Percentiles rank a stretch among this genome's conserved stretches.
phyloP scores from a whole-genome alignment of 2,329 filamentous ascomycete species.

The Elsinoe fawcettii region DNA sequence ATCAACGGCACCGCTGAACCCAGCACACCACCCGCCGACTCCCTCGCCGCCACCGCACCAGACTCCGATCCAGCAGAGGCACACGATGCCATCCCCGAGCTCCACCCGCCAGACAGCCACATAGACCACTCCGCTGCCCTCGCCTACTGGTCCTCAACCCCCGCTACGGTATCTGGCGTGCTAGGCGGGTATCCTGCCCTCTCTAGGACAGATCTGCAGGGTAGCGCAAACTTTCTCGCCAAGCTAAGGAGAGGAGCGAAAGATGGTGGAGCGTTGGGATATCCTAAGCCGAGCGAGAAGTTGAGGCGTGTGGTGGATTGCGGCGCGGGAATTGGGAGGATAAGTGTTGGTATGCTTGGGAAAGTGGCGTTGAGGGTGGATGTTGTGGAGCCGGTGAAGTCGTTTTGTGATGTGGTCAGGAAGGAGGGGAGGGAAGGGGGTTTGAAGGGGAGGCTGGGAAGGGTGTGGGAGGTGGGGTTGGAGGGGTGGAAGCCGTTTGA shows the following conservation, averaged over 20 bases:
- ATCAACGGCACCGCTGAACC: neutral
- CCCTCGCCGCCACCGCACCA: neutral
- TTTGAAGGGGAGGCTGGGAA: conserved; percentile 39
- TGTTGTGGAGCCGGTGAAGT: conserved; percentile 73
- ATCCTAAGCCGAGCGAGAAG: conserved; percentile 23
- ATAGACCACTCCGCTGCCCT: conserved; percentile 39
- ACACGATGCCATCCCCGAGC: neutral
- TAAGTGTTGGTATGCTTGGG: conserved; percentile 70
- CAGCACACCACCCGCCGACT: conserved; percentile 8
- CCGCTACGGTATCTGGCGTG: conserved; percentile 61
- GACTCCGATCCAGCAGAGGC: neutral
- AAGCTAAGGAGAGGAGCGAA: conserved; percentile 48
- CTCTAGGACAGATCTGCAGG: conserved; percentile 62
- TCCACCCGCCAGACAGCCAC: conserved; percentile 32
- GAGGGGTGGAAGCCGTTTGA: conserved; percentile 54
- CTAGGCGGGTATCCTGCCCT: conserved; percentile 66
- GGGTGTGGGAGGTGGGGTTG: conserved; percentile 64
- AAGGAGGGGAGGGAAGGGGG: conserved; percentile 28
- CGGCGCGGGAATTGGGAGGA: conserved; percentile 68
- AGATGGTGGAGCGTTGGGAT: conserved; percentile 21
- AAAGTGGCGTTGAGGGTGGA: conserved; percentile 65
- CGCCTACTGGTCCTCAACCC: conserved; percentile 46
- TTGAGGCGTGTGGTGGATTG: conserved; percentile 48
- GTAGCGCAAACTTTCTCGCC: conserved; percentile 60
- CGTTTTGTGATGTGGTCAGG: conserved; percentile 62